Evolutionary conservation across 331 rosid species (phyloP).

Genomic region (Malus hybrid): DNA sequence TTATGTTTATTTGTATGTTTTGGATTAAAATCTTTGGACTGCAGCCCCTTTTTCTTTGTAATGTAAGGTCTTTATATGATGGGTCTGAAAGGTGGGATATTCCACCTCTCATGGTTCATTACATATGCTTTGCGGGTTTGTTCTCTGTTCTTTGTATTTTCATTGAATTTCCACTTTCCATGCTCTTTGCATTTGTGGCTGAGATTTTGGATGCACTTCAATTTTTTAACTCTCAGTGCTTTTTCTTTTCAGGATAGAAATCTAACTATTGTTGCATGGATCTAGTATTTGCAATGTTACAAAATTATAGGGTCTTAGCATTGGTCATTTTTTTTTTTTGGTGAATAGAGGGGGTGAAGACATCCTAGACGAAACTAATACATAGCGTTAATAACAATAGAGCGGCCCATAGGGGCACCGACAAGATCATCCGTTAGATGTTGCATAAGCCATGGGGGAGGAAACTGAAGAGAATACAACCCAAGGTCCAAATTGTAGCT

Average conservation of each 20-base stretch:
- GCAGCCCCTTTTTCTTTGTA: neutral
- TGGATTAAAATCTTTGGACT: neutral
- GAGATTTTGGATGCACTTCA: neutral
- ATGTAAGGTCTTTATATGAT: conserved; percentile 88
- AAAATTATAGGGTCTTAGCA: neutral
- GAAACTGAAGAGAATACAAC: too few relatives aligned
- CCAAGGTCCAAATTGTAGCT: too few relatives aligned
- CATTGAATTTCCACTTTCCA: neutral
- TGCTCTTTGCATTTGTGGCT: neutral
- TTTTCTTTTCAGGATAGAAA: conserved; percentile 1
- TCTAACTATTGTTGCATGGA: neutral
- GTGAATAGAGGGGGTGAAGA: too few relatives aligned
- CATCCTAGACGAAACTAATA: too few relatives aligned
- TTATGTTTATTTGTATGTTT: neutral
- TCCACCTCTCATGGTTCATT: conserved; percentile 86
- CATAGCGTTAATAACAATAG: too few relatives aligned
- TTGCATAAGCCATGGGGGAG: too few relatives aligned
- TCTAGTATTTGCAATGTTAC: neutral
- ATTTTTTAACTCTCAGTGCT: neutral
- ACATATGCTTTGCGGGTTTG: conserved; percentile 79
- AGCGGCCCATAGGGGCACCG: too few relatives aligned
- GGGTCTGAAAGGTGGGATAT: conserved; percentile 85
- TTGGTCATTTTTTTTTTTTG: too few relatives aligned
- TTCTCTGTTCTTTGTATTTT: neutral
- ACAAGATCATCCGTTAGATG: too few relatives aligned